These are phyloP conservation scores for Apocynum venetum DNA, from an alignment of 257 asterid genomes.

Conservation along the genomic window DNA sequence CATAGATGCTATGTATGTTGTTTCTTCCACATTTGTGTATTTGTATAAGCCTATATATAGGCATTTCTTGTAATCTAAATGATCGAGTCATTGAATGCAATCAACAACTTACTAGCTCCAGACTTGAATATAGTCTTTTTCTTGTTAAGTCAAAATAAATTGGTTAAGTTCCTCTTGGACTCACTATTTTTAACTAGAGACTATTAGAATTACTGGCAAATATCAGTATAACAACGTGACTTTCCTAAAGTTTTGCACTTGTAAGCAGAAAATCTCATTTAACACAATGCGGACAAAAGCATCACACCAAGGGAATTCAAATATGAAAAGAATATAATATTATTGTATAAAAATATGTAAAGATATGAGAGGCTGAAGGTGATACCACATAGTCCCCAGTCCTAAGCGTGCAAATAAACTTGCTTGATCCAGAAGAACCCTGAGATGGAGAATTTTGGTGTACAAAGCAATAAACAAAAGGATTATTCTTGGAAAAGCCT, in stretches of 20 bases:
- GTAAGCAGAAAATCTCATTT: neutral
- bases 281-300: neutral
- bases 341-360: conserved; percentile 2
- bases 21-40: no score
- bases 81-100: no score
- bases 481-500: conserved; percentile 35
- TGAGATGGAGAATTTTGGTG: conserved; percentile 36
- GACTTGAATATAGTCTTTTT: neutral
- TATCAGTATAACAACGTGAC: neutral
- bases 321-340: neutral
- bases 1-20: no score
- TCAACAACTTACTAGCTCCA: neutral
- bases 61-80: no score
- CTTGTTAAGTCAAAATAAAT: neutral
- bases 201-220: neutral
- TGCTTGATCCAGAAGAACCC: conserved; percentile 30
- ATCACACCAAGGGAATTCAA: conserved; percentile 7
- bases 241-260: neutral
- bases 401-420: conserved; percentile 41
- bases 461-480: conserved; percentile 62
- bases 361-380: conserved; percentile 11
- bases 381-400: conserved; percentile 93
- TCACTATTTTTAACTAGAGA: neutral
- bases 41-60: no score
- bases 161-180: neutral